Conservation (phyloP, 495 filamentous ascomycete species). For the Achaetomiella virescens region DNA sequence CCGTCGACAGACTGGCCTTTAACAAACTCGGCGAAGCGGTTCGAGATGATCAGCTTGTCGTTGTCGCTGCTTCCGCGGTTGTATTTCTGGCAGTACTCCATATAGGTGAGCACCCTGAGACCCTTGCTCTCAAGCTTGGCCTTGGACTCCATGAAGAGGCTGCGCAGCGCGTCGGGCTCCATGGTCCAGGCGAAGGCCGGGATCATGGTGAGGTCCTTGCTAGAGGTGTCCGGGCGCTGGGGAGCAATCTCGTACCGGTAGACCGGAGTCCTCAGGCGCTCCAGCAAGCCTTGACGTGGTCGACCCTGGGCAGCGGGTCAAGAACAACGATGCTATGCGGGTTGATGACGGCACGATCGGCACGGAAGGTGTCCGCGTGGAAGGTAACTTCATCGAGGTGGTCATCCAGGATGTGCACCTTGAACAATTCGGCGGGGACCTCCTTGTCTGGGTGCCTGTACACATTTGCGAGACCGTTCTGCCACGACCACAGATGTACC, state of each 20-base stretch:
- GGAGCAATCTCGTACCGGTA: background rate
- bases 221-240: background rate
- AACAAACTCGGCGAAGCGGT: conserved; percentile 3
- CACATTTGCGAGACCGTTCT: conserved; percentile 1
- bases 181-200: conserved; percentile 4
- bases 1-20: background rate
- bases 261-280: background rate
- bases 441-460: background rate
- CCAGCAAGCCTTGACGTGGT: background rate
- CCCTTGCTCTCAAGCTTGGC: conserved; percentile 1
- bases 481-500: conserved; percentile 13
- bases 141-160: conserved; percentile 3
- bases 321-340: conserved; percentile 9
- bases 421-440: background rate
- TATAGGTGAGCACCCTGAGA: conserved; percentile 2
- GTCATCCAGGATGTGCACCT: conserved; percentile 5
- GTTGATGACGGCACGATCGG: background rate
- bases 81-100: conserved; percentile 6
- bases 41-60: background rate
- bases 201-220: conserved; percentile 9
- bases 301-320: conserved; percentile 3
- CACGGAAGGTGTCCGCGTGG: background rate
- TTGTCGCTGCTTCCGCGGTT: no score
- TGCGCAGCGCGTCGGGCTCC: background rate
- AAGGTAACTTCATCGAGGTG: conserved; percentile 6